Evolutionary conservation across 2,329 filamentous ascomycete species (phyloP).

Genomic region (Westerdykella sp.): DNA sequence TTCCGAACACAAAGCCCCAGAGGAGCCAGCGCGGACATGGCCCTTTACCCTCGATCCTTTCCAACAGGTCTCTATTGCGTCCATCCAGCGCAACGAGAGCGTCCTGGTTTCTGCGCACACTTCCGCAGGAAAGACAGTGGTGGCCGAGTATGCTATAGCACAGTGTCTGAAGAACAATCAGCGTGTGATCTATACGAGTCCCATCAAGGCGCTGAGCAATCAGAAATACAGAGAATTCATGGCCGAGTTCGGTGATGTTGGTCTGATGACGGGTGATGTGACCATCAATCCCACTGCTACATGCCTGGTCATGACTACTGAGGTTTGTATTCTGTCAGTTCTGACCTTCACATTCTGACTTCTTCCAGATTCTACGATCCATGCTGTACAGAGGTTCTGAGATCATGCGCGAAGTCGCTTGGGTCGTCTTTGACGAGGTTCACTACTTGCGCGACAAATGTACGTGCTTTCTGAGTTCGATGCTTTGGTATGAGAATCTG

Average conservation of each 20-base stretch:
- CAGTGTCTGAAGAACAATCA: constrained; percentile 97
- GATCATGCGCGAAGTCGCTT: constrained; percentile 98
- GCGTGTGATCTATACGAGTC: constrained; percentile 97
- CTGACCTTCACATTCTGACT: constrained; percentile 11
- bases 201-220: constrained; percentile 97
- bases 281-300: constrained; percentile 98
- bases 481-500: neutral
- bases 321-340: constrained; percentile 40
- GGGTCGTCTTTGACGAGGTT: constrained; percentile 98
- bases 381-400: constrained; percentile 98
- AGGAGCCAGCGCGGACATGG: constrained; percentile 75
- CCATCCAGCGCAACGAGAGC: constrained; percentile 93
- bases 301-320: constrained; percentile 97
- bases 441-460: constrained; percentile 94
- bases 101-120: constrained; percentile 96
- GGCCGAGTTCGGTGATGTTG: constrained; percentile 92
- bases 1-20: constrained; percentile 85
- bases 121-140: constrained; percentile 95
- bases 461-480: constrained; percentile 13
- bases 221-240: constrained; percentile 98
- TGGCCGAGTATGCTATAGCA: constrained; percentile 96
- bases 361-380: constrained; percentile 76
- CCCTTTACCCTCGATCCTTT: constrained; percentile 94
- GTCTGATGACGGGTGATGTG: constrained; percentile 97
- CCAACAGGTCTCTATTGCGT: constrained; percentile 88